Conservation (phyloP, 306 rosid genomes). For the Arachis hypogaea region DNA sequence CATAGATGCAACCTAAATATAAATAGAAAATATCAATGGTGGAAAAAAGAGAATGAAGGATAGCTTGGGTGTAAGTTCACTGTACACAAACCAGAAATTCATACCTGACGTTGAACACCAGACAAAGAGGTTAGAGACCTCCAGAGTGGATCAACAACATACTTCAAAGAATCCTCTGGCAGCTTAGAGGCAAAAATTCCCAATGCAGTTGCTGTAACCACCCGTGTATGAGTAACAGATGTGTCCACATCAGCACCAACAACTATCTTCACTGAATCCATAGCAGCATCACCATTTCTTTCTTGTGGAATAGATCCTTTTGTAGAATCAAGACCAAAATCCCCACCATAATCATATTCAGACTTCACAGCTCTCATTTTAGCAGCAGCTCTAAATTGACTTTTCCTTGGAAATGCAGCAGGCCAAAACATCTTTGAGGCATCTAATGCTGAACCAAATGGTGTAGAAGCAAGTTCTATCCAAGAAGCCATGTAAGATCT, state of each 20-base stretch:
- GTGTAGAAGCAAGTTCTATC: slow-evolving; percentile 88
- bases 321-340: slow-evolving; percentile 57
- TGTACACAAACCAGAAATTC: slow-evolving; percentile 23
- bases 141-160: slow-evolving; percentile 76
- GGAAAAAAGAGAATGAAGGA: slow-evolving; percentile 21
- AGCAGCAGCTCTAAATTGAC: slow-evolving; percentile 96
- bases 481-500: slow-evolving; percentile 68
- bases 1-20: slow-evolving; percentile 84
- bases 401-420: slow-evolving; percentile 86
- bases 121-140: slow-evolving; percentile 71
- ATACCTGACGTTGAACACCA: slow-evolving; percentile 95
- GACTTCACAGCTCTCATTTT: slow-evolving; percentile 91
- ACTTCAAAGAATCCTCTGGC: slow-evolving; percentile 58
- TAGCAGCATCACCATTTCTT: slow-evolving; percentile 71
- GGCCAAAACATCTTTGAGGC: slow-evolving; percentile 96
- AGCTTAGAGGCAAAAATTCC: slow-evolving; percentile 83
- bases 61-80: not conserved
- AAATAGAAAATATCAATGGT: slow-evolving; percentile 16
- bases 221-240: slow-evolving; percentile 86
- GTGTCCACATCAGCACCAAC: slow-evolving; percentile 88
- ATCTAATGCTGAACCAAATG: slow-evolving; percentile 89
- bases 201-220: slow-evolving; percentile 86
- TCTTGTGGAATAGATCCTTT: slow-evolving; percentile 59
- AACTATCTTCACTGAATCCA: slow-evolving; percentile 70
- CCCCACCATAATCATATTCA: slow-evolving; percentile 70